phyloP scores from a whole-genome alignment of 345 rosid genomes.

The Trapa incisa region DNA sequence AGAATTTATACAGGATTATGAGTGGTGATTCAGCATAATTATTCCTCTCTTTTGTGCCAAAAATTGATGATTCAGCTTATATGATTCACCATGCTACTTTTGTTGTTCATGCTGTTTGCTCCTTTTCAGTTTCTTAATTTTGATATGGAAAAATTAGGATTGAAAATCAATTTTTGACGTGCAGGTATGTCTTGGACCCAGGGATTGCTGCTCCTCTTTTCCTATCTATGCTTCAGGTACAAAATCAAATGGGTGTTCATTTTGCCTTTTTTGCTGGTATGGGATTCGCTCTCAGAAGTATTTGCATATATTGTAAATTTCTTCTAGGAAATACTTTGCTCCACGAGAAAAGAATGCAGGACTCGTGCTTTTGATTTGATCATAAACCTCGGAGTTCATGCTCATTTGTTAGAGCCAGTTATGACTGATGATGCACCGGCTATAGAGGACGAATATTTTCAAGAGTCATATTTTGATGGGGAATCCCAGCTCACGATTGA shows the following conservation, averaged over 20 bases:
- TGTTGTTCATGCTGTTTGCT: conserved; percentile 4
- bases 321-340: conserved; percentile 86
- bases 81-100: not conserved
- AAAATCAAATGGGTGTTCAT: conserved; percentile 12
- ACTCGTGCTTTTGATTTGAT: conserved; percentile 91
- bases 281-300: conserved; percentile 7
- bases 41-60: too few relatives aligned
- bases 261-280: conserved; percentile 2
- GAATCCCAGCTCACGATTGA: conserved; percentile 40
- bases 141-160: not conserved
- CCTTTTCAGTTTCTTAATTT: conserved; percentile 2
- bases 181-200: conserved; percentile 92
- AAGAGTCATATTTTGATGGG: conserved; percentile 52
- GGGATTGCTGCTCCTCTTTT: conserved; percentile 96
- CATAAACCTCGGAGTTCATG: conserved; percentile 95
- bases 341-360: conserved; percentile 63
- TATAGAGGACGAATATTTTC: conserved; percentile 69
- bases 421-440: conserved; percentile 50
- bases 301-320: conserved; percentile 16
- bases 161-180: conserved; percentile 10
- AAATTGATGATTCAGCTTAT: not conserved
- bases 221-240: conserved; percentile 91
- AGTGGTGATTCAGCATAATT: not conserved
- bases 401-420: conserved; percentile 83
- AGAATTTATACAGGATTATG: not conserved